These are phyloP conservation scores for Penicillium sp. DNA, from an alignment of 2,329 filamentous ascomycete genomes.

Conservation along the genomic window DNA sequence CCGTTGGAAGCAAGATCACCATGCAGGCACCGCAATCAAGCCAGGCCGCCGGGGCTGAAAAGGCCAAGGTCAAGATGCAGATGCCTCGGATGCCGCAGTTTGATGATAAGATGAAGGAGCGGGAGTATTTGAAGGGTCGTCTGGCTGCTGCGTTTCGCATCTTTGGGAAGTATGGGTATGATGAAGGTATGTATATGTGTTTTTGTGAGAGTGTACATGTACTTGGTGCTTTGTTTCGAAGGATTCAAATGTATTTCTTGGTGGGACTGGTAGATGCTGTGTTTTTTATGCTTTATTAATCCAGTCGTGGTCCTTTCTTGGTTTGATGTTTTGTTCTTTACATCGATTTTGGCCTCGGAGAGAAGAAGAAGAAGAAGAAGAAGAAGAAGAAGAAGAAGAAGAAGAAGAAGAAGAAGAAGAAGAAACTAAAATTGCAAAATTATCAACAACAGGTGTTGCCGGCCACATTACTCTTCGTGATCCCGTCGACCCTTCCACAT, in stretches of 20 bases:
- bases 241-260: too few relatives aligned
- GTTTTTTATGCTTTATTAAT: not conserved
- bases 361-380: too few relatives aligned
- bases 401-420: too few relatives aligned
- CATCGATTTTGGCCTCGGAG: too few relatives aligned
- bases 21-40: constrained; percentile 16
- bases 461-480: constrained; percentile 60
- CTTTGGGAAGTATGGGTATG: constrained; percentile 53
- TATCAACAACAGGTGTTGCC: constrained; percentile 45
- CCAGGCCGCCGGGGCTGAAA: constrained; percentile 20
- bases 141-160: constrained; percentile 53
- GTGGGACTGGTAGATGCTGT: not conserved
- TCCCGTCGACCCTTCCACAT: constrained; percentile 53
- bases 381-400: too few relatives aligned
- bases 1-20: constrained; percentile 9
- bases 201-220: too few relatives aligned
- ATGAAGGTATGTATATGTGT: constrained; percentile 37
- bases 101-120: constrained; percentile 41
- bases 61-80: constrained; percentile 27
- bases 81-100: constrained; percentile 35
- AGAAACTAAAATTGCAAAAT: too few relatives aligned
- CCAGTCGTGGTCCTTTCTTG: too few relatives aligned
- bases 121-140: constrained; percentile 50
- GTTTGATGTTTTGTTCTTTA: too few relatives aligned
- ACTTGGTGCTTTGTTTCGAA: not conserved